Evolutionary conservation across 2,329 filamentous ascomycete genomes (phyloP).

Genomic region (Tolypocladium amazonense): DNA sequence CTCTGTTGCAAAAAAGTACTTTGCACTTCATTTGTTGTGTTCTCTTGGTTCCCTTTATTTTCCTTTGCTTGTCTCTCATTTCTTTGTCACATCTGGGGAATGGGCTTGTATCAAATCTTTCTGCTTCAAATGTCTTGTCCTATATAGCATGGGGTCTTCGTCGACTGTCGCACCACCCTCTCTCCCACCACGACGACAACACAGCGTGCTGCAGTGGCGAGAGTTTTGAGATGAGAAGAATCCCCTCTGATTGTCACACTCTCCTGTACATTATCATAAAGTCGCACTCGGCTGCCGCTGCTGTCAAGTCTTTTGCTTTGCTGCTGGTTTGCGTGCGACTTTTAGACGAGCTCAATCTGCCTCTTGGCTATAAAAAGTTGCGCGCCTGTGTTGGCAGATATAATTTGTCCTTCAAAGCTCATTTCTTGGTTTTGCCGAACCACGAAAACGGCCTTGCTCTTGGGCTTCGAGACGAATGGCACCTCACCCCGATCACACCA

Average conservation of each 20-base stretch:
- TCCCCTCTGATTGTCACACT: conserved; percentile 7
- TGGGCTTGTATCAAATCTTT: conserved; percentile 17
- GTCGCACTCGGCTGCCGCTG: conserved; percentile 34
- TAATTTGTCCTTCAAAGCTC: conserved; percentile 3
- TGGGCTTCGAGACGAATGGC: neutral
- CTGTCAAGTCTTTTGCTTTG: conserved; percentile 21
- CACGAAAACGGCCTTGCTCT: neutral
- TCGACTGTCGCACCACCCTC: conserved; percentile 12
- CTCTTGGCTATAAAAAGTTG: conserved; percentile 20
- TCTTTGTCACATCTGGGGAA: conserved; percentile 12
- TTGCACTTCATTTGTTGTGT: conserved; percentile 11
- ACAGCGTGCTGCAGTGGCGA: conserved; percentile 1
- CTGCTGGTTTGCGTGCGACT: conserved; percentile 20
- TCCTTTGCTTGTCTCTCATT: conserved; percentile 9
- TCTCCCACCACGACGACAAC: neutral
- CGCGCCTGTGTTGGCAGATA: conserved; percentile 14
- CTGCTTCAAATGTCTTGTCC: conserved; percentile 7
- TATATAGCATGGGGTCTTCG: conserved; percentile 16
- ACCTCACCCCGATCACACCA: neutral
- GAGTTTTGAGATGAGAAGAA: conserved; percentile 1
- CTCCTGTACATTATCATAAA: conserved; percentile 47
- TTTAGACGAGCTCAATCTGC: conserved; percentile 26
- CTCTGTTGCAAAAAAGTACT: conserved; percentile 8
- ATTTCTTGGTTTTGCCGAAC: neutral
- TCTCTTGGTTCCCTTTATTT: conserved; percentile 9